Percentiles rank a stretch among this genome's conserved stretches.
Evolutionary conservation across 768 basidiomycete genomes (phyloP).

Genomic region (Suillus tomentosus): DNA sequence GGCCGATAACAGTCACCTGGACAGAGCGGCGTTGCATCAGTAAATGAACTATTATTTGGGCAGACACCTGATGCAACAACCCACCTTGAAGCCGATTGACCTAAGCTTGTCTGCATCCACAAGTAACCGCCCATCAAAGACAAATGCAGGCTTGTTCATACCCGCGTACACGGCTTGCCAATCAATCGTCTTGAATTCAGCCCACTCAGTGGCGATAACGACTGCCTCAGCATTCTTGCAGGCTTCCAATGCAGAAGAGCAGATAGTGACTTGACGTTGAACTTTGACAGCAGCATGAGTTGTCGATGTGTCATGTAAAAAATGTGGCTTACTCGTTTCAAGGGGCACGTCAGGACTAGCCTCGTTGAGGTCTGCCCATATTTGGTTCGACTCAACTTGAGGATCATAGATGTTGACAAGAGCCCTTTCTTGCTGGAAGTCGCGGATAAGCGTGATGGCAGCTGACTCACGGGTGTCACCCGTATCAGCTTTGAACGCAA

Average conservation of each 20-base stretch:
- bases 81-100: slow-evolving; percentile 87
- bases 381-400: slow-evolving; percentile 81
- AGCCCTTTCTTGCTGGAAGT: slow-evolving; percentile 92
- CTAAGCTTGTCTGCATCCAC: slow-evolving; percentile 79
- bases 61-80: slow-evolving; percentile 6
- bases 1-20: slow-evolving; percentile 63
- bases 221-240: slow-evolving; percentile 90
- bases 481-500: slow-evolving; percentile 99
- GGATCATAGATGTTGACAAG: slow-evolving; percentile 90
- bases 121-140: slow-evolving; percentile 92
- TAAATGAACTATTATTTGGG: slow-evolving; percentile 3
- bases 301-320: slow-evolving; percentile 6
- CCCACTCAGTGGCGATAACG: slow-evolving; percentile 97
- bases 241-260: slow-evolving; percentile 77
- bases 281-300: slow-evolving; percentile 44
- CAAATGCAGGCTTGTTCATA: slow-evolving; percentile 99
- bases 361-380: slow-evolving; percentile 79
- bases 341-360: slow-evolving; percentile 65
- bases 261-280: slow-evolving; percentile 87
- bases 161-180: slow-evolving; percentile 82
- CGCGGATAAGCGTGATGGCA: slow-evolving; percentile 89
- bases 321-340: slow-evolving; percentile 58
- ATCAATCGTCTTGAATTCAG: slow-evolving; percentile 91
- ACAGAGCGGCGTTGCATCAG: slow-evolving; percentile 11
- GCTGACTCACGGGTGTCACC: slow-evolving; percentile 99